A percentile compares a stretch with the other conserved stretches of the same genome.
phyloP scores from a whole-genome alignment of 78 protist genomes.

The Ministeria vibrans region DNA sequence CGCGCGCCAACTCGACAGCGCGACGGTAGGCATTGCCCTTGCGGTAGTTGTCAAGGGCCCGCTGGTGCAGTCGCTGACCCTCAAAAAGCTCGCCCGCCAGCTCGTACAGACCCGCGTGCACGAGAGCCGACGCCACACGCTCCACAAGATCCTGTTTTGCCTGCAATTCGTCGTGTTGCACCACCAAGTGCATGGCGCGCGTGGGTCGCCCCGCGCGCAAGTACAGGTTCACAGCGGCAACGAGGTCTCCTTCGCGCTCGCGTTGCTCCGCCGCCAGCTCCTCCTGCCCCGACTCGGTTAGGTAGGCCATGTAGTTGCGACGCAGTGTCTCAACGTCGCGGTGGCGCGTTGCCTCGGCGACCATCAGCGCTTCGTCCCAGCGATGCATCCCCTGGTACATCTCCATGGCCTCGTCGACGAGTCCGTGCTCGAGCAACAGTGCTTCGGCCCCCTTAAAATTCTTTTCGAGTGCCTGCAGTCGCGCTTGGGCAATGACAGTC shows the following conservation, averaged over 20 bases:
- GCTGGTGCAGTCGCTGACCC: conserved; percentile 22
- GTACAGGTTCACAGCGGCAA: conserved; percentile 52
- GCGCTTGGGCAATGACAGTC: conserved; percentile 52
- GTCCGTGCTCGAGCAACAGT: conserved; percentile 49
- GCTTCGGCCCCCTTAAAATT: conserved; percentile 45
- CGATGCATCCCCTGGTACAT: conserved; percentile 54
- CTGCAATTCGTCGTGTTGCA: background rate
- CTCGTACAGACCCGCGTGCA: conserved; percentile 33
- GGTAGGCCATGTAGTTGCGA: conserved; percentile 44
- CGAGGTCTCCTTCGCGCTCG: conserved; percentile 28
- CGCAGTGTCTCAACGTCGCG: conserved; percentile 33
- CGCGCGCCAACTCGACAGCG: conserved; percentile 65
- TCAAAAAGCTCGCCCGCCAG: conserved; percentile 78
- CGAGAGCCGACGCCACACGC: conserved; percentile 45
- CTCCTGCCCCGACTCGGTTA: conserved; percentile 54
- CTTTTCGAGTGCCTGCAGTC: conserved; percentile 33
- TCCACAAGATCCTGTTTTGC: conserved; percentile 16
- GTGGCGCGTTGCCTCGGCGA: conserved; percentile 40
- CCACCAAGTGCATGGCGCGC: conserved; percentile 59
- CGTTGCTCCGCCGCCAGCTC: conserved; percentile 60
- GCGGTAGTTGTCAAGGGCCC: conserved; percentile 67
- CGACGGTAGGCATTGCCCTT: conserved; percentile 63
- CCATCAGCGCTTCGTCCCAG: conserved; percentile 59
- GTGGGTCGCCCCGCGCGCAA: conserved; percentile 68
- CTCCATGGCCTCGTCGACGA: conserved; percentile 43